Evolutionary conservation across 2,329 filamentous ascomycete genomes (phyloP), one percentile per base, ranked within the genome.

Genomic region (Boeremia exigua): DNA sequence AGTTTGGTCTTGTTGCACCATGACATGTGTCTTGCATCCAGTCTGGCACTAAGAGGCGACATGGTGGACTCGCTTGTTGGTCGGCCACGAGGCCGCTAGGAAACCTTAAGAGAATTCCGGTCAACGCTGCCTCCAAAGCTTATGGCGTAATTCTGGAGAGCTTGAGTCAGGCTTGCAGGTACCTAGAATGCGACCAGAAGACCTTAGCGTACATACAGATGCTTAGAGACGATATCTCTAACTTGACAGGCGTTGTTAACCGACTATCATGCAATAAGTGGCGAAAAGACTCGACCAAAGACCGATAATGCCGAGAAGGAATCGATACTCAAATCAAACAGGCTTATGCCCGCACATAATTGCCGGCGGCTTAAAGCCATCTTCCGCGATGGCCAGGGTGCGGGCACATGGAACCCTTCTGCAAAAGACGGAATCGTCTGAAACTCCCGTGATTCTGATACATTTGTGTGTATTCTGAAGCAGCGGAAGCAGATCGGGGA

Each of bases 361-460:
- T 64, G 40, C 60, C 59, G 58, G 60, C 52, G 55, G 65, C 43
- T 59, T 52, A 62, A 56, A 57, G 40, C 58, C 58, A 49, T 56
- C 45, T 48, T 46, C 63, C 53, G 52, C 54, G 28, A 57, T 51
- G 58, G 44, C 43, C 49, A 25, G 51, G 46, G 39, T 52, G 54
- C 37, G 49, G 32, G 32, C 37, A 44, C 53, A 60, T 56, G 56
- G 61, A 55, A 58, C 49, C 28, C 56, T 55, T 58, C 44, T 62
- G 56, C 61, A 63, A 63, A 62, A 64, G 61, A 64, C 63, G 56
- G 65, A 64, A 68, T 42, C 58, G 69, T 59, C 53, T 73, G 72
- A 74, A 75, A 75, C 72, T 69, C 54, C 63, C 63, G 68, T 57
- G 49, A 61, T 30, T 62, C 65, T 74, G 71, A 73, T 66, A 75